These are phyloP conservation scores for Syzygium jambos DNA, from an alignment of 345 rosid genomes.

Conservation along the genomic window DNA sequence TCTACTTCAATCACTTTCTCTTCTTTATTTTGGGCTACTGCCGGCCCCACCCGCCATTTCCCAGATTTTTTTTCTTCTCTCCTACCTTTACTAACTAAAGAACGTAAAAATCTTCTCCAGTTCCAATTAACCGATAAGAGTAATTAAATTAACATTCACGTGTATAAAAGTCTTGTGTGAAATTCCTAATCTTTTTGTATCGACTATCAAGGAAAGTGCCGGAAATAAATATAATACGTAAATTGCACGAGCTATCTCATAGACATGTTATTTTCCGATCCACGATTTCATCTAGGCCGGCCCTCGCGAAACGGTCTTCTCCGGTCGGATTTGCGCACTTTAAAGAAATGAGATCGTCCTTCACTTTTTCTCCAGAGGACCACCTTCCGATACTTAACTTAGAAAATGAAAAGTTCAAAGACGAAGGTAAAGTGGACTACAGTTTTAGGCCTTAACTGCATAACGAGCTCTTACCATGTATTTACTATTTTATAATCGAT, in stretches of 20 bases:
- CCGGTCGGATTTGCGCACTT: neutral
- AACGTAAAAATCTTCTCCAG: neutral
- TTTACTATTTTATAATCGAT: no score
- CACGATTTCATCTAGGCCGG: neutral
- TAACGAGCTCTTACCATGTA: fast-evolving
- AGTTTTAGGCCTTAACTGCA: neutral
- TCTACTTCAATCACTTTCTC: neutral
- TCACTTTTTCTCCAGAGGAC: fast-evolving
- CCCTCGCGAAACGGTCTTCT: neutral
- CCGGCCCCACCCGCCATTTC: neutral
- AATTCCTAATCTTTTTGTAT: neutral
- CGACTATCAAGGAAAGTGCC: neutral
- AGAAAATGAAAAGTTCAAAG: neutral
- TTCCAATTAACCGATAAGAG: neutral
- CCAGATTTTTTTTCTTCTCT: neutral
- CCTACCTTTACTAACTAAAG: neutral
- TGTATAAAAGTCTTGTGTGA: neutral
- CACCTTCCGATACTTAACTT: neutral
- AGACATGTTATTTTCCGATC: fast-evolving
- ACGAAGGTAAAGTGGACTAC: neutral
- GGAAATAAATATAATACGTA: neutral
- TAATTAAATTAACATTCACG: neutral
- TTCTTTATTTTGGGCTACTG: neutral
- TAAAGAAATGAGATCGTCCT: neutral
- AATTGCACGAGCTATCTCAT: neutral